phyloP scores from a whole-genome alignment of 225 moss, liverwort and hornwort species.

The Antitrichia curtipendula region DNA sequence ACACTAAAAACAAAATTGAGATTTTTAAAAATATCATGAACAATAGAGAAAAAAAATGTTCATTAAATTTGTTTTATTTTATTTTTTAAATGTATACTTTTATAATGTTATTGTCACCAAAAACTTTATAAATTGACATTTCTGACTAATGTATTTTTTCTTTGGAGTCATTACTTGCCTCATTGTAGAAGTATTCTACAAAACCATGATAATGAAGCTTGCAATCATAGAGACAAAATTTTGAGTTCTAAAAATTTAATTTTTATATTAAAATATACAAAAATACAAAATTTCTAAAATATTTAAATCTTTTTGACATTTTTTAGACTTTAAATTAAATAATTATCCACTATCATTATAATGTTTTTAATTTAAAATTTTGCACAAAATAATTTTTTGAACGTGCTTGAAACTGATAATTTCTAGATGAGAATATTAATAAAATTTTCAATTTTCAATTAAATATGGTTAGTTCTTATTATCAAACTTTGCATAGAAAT shows the following conservation, averaged over 20 bases:
- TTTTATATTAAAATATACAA: not conserved
- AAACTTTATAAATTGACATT: not conserved
- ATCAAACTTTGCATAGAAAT: no score
- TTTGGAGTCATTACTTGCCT: not conserved
- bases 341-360: not conserved
- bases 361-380: not conserved
- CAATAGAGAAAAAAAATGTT: not conserved
- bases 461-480: not conserved
- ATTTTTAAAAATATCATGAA: not conserved
- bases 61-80: no score
- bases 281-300: no score
- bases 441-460: no score
- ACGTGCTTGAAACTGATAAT: not conserved
- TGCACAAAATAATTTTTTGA: no score
- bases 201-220: not conserved
- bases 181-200: accelerated
- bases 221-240: not conserved
- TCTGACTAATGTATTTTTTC: not conserved
- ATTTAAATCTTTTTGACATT: no score
- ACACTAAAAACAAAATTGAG: not conserved
- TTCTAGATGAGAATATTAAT: accelerated
- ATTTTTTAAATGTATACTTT: no score
- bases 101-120: not conserved
- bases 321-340: not conserved
- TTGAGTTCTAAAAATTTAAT: not conserved